These are phyloP conservation scores for Trametes meyenii DNA, from an alignment of 768 basidiomycete species.

Conservation along the genomic window DNA sequence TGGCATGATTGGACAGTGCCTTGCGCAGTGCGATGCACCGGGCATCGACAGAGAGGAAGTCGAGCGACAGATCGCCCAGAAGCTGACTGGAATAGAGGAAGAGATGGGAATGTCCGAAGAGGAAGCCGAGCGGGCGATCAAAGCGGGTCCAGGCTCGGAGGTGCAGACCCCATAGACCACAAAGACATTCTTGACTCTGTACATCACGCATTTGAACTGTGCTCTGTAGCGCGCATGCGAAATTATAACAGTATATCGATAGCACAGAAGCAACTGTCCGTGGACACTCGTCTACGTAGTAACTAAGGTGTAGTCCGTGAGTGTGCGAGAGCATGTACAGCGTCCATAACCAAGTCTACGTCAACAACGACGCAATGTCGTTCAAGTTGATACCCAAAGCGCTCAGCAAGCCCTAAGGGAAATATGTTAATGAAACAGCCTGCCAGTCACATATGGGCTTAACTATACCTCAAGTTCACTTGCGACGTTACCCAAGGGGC, in stretches of 20 bases:
- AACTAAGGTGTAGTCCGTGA: conserved; percentile 10
- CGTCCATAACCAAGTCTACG: neutral
- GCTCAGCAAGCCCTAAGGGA: conserved; percentile 9
- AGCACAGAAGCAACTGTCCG: conserved; percentile 4
- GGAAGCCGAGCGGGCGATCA: conserved; percentile 21
- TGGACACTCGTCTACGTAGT: conserved; percentile 13
- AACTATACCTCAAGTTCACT: conserved; percentile 36
- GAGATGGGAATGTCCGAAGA: conserved; percentile 26
- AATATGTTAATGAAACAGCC: neutral
- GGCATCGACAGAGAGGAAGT: conserved; percentile 44
- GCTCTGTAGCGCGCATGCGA: no score
- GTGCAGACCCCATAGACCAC: neutral
- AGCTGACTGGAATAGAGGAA: conserved; percentile 28
- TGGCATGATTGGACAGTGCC: conserved; percentile 48
- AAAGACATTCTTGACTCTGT: no score
- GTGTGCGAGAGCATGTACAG: neutral
- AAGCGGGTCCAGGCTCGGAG: conserved; percentile 8
- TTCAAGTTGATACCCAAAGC: conserved; percentile 17
- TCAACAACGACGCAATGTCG: conserved; percentile 9
- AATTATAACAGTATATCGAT: no score
- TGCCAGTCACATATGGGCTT: neutral
- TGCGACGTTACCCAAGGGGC: conserved; percentile 52
- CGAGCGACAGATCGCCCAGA: conserved; percentile 37
- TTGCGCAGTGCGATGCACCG: conserved; percentile 43
- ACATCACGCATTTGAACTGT: no score